Conservation (phyloP, 78 protist genomes). For the Guillardia theta region DNA sequence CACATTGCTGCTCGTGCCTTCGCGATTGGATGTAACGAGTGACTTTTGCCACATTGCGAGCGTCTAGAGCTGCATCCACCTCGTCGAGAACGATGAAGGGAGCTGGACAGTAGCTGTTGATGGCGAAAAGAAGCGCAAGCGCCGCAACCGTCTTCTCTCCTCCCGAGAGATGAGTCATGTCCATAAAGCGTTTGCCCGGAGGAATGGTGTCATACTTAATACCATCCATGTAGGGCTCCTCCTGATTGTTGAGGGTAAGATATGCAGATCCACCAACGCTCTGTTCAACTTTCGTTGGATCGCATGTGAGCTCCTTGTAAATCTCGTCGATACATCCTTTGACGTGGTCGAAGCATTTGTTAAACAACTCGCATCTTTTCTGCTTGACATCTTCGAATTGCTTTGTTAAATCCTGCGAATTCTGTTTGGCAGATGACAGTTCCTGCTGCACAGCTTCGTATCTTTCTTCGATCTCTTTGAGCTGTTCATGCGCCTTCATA, state of each 20-base stretch:
- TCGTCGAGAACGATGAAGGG: constrained; percentile 99
- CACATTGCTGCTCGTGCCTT: constrained; percentile 62
- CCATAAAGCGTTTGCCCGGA: constrained; percentile 92
- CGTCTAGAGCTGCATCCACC: constrained; percentile 98
- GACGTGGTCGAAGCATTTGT: constrained; percentile 36
- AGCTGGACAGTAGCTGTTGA: constrained; percentile 85
- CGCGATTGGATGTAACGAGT: constrained; percentile 69
- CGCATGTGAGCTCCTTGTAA: constrained; percentile 46
- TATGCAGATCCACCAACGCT: neutral
- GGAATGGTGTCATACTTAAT: constrained; percentile 91
- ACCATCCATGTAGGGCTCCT: neutral
- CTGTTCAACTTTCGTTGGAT: neutral
- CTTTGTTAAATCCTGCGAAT: neutral
- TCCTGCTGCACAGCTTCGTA: neutral
- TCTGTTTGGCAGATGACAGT: neutral
- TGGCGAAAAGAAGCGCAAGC: constrained; percentile 96
- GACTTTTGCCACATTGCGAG: constrained; percentile 82
- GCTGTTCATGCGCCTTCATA: neutral
- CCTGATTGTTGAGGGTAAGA: neutral
- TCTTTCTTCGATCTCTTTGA: neutral
- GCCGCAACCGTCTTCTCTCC: constrained; percentile 99
- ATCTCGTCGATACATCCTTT: constrained; percentile 22
- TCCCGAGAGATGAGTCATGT: constrained; percentile 92
- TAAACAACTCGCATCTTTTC: neutral
- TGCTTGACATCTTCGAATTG: neutral